Evolutionary conservation across 2,329 filamentous ascomycete genomes (phyloP), one percentile per base, ranked within the genome.

Genomic region (Coniochaeta sp.): DNA sequence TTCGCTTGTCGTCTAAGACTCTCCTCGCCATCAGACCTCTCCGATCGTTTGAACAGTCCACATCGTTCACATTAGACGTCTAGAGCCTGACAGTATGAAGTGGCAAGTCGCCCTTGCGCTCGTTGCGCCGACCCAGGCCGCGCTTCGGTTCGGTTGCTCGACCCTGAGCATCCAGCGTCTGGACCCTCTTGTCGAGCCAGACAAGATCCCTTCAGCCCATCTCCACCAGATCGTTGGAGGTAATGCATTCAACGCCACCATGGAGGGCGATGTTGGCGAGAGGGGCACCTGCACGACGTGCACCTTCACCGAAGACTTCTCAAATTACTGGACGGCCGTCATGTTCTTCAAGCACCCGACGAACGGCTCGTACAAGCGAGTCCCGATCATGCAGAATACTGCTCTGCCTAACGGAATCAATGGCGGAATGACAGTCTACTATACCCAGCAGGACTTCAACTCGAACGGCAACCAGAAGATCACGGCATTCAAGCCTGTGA

Each of bases 401-500:
- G 61, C 61, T 3, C 61, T 64, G 56, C 58, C 57, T 14, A 59
- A 60, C 32, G 55, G 52, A 22, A 62, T 63, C 28, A 64, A 66
- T 30, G 66, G 65, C 2, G 67, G 67, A n/a, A 62, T 68, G 17
- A 68, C 67, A 2, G 61, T 68, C n/a, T 68, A 69, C 50, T 69
- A 68, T 60, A 65, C 65, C 1, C 64, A 65, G 61, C 58, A 66
- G 19, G 69, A 71, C 61, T 74, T 74, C 63, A 71, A 67, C 62
- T 70, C 67, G 16, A 69, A 69, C 61, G 67, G 67, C 19, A 67
- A 68, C 42, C 62, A 69, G 52, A 75, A 76, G 65, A 76, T 77
- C 38, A 77, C 74, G 0, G 69, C 73, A 2, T 77, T 77, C 67
- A 73, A 73, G 63, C 72, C 74, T 16, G 72, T 74, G 60, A 65